Evolutionary conservation across 306 rosid species (phyloP), one percentile per base, ranked within the genome.

Genomic region (Rosa rugosa): DNA sequence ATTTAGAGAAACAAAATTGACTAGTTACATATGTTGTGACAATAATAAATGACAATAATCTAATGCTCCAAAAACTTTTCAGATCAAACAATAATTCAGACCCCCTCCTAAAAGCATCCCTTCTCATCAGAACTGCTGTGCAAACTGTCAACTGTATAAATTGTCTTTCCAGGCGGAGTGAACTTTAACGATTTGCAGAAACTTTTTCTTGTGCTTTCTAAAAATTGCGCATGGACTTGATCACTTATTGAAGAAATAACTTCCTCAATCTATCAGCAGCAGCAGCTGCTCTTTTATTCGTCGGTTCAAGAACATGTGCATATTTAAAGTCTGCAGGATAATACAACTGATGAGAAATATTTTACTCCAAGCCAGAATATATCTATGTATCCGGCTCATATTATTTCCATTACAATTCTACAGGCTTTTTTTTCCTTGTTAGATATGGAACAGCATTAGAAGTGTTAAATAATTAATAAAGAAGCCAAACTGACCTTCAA

Each of bases 261-360:
- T 86, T 90, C 91, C 90, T 88, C 83, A 96, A 84, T 70, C 87
- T 90, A 46, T 96, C 94, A n/a, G 88, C 93, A 75, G 98, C 80
- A 31, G 72, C 11, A 9, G 98, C 80, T 63, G 99, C 99, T 87
- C 98, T 88, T 90, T 91, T 96, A 83, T 96, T 96, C 44, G 98
- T 96, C 65, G 99, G 99, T 88, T 96, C 99, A 40, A 96, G 99
- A 31, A 96, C 98, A 77, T 90, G 97, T 40, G 97, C 97, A 67
- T 90, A 79, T 54, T 77, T 90, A 75, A 87, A 96, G 86, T 96
- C 99, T 96, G 93, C 85, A 89, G 42, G 22, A 8, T 73, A 73
- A 14, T 34, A 23, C 13, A 77, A 74, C 86, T 27, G 82, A 41
- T 67, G 27, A 66, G 71, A n/a, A 38, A 3, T 66, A 6, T 17